phyloP scores from a whole-genome alignment of 176 grass and related monocot genomes.

The Aechmea fasciata region DNA sequence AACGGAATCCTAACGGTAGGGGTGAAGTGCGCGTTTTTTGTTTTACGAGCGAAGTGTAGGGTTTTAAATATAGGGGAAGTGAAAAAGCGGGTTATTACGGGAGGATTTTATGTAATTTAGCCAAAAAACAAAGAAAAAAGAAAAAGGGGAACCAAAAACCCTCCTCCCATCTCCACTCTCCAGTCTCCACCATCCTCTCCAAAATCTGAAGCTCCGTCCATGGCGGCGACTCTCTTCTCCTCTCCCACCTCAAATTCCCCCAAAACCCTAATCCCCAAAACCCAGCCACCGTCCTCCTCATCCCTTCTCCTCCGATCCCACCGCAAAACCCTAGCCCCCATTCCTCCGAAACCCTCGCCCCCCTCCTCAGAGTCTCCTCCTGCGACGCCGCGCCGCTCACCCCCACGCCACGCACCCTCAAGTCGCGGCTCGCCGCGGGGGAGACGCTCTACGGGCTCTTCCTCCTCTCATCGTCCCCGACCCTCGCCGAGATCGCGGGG shows the following conservation, averaged over 20 bases:
- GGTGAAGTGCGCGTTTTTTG: too few relatives aligned
- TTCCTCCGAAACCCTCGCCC: constrained; percentile 2
- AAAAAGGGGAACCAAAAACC: neutral
- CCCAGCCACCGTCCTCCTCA: constrained; percentile 5
- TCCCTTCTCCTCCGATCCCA: constrained; percentile 5
- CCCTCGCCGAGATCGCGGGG: constrained; percentile 70
- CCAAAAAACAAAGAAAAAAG: too few relatives aligned
- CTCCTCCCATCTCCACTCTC: constrained; percentile 11
- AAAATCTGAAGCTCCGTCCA: neutral
- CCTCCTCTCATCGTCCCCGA: constrained; percentile 74
- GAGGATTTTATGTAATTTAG: too few relatives aligned
- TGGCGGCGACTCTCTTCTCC: neutral
- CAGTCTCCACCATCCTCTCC: constrained; percentile 7
- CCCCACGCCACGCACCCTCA: constrained; percentile 27
- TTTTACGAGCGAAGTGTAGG: too few relatives aligned
- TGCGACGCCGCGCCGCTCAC: constrained; percentile 29
- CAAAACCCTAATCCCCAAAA: constrained; percentile 3
- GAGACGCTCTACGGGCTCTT: constrained; percentile 85
- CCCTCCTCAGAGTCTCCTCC: constrained; percentile 11
- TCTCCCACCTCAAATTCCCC: constrained; percentile 16
- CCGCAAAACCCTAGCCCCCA: constrained; percentile 14
- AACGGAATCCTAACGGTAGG: too few relatives aligned
- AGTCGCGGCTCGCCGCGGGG: constrained; percentile 51
- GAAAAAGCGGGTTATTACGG: too few relatives aligned
- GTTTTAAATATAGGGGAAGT: too few relatives aligned